Evolutionary conservation across 1,284 basidiomycete genomes (phyloP), one percentile per base, ranked within the genome.

Genomic region (Trametes hirsuta): DNA sequence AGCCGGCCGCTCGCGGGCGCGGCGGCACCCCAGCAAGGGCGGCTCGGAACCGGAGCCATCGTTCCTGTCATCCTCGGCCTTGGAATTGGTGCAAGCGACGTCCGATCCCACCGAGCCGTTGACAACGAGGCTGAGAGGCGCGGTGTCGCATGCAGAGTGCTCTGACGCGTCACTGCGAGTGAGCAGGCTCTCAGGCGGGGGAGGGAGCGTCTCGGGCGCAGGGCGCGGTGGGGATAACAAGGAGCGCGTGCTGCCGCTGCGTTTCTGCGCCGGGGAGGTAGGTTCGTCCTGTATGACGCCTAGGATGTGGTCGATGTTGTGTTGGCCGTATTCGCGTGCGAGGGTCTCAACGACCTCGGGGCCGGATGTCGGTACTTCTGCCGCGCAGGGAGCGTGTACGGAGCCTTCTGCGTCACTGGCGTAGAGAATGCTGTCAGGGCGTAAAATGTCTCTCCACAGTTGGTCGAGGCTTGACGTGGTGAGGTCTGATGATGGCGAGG

Each of bases 231-330:
- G 21, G 12, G 42, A 53, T 21, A 53, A 35, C 11, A 53, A 34
- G 18, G 52, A 53, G 8, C 42, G 42, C n/a, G 44, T 12, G 2
- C 21, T 30, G 3, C 18, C 24, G n/a, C 21, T 30, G n/a, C 36
- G 44, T 15, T 18, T n/a, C 11, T 47, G 36, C 8, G 22, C 12
- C 21, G 21, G 45, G 18, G 36, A 36, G 6, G 34, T 30, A 4
- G 21, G 25, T 15, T 39, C 46, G 34, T 56, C 47, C 4, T 50
- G 34, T 3, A 56, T 18, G 6, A 50, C 47, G 47, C 47, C 49
- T 15, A 50, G 41, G 34, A 56, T 50, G 40, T 41, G 55, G 10
- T 49, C 34, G 35, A 56, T 37, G 35, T 35, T 50, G 34, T 56
- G 40, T 14, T 44, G 40, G 22, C 47, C 55, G 47, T 49, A 45